Percentiles rank a stretch among this genome's conserved stretches.
phyloP scores from a whole-genome alignment of 768 basidiomycete species.

The Tylopilus sp. region DNA sequence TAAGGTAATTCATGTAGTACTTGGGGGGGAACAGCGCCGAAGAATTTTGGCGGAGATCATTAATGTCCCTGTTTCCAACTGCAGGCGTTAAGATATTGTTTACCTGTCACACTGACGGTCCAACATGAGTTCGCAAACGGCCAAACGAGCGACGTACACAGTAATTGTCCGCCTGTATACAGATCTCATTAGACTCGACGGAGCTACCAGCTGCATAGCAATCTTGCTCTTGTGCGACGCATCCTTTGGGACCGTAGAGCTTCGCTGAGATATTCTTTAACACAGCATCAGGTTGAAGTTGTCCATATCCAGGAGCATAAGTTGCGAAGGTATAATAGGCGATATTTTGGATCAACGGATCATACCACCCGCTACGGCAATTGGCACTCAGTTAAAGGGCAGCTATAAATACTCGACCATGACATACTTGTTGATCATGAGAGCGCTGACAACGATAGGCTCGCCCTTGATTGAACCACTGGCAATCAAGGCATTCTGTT shows the following conservation, averaged over 20 bases:
- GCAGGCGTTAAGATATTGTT: slow-evolving; percentile 49
- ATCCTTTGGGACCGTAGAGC: slow-evolving; percentile 48
- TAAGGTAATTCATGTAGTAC: slow-evolving; percentile 49
- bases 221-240: slow-evolving; percentile 49
- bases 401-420: background rate
- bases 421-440: slow-evolving; percentile 62
- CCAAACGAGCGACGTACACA: slow-evolving; percentile 45
- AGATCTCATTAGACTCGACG: slow-evolving; percentile 46
- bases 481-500: slow-evolving; percentile 55
- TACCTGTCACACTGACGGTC: slow-evolving; percentile 27
- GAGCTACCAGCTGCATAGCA: slow-evolving; percentile 55
- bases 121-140: too few relatives aligned
- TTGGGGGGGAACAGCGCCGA: slow-evolving; percentile 54
- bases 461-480: slow-evolving; percentile 45
- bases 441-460: slow-evolving; percentile 49
- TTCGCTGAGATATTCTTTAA: slow-evolving; percentile 45
- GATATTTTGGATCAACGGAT: slow-evolving; percentile 60
- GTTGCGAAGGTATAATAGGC: slow-evolving; percentile 60
- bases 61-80: slow-evolving; percentile 47
- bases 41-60: slow-evolving; percentile 58
- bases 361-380: slow-evolving; percentile 55
- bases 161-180: slow-evolving; percentile 48
- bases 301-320: slow-evolving; percentile 65
- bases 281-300: slow-evolving; percentile 46
- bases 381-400: background rate